Base-by-base conservation (phyloP, 768 basidiomycete genomes). In the Nidularia pulvinata region DNA sequence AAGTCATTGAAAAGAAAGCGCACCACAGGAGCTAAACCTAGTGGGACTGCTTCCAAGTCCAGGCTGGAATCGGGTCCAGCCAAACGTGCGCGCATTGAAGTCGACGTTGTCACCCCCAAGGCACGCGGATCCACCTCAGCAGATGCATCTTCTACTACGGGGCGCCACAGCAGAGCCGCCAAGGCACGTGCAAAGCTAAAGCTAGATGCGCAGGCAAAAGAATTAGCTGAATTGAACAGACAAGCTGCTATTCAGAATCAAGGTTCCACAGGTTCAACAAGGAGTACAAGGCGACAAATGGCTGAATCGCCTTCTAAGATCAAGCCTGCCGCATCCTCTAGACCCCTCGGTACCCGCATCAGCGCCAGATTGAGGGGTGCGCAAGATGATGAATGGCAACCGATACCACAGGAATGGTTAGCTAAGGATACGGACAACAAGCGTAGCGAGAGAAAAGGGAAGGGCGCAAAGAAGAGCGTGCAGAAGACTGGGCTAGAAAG, bases 401-500 rank as follows among this genome's bases (percentile, higher is more conserved):
- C 81, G 52, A 79, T 93, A 25, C 92, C 91, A 0, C 79, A 85
- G 7, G 90, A 90, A 61, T 93, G 90, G 91, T 61, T 88, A 54
- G 63, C 76, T 39, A 64, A 65, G 45, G 55, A 47, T 2, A 39
- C 35, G 4, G 58, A 47, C 25, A 32, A 49, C 9, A 25, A 25
- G 25, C 25, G 25, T 25, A 25, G 25, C 4, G 25, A 25, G 25
- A 25, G 25, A 25, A 25, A 25, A 4, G 25, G 25, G 25, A 25
- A 25, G 25, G 50, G 37, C 5, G 39, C 14, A 3, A 45, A 46
- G 7, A 55, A 32, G 50, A 53, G 51, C 55, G 42, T 51, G 39
- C 57, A 57, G 50, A 81, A 80, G 62, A 83, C 83, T 4, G 85
- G 87, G 6, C 62, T 88, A 53, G 86, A 85, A 65, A 81, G 78